These are phyloP conservation scores for Cryptosporidium sp. DNA, from an alignment of 169 alveolate species.

Conservation along the genomic window DNA sequence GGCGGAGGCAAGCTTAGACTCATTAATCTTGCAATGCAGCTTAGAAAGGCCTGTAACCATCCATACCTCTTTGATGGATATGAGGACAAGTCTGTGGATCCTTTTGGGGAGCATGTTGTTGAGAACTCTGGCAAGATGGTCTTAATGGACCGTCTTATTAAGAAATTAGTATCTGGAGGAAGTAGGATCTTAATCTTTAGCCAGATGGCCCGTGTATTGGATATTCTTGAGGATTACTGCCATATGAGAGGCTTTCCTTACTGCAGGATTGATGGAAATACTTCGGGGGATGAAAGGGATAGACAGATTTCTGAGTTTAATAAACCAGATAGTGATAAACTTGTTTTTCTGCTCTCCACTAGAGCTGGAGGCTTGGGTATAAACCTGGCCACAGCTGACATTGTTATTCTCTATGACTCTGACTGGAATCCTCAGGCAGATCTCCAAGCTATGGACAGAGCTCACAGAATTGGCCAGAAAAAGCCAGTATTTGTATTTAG, in stretches of 20 bases:
- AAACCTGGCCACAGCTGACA: conserved; percentile 96
- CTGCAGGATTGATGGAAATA: conserved; percentile 97
- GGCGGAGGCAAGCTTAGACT: conserved; percentile 91
- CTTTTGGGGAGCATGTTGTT: conserved; percentile 92
- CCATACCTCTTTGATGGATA: conserved; percentile 93
- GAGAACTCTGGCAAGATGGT: conserved; percentile 91
- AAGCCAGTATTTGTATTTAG: conserved; percentile 96
- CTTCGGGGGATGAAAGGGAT: conserved; percentile 96
- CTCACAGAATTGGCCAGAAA: conserved; percentile 98
- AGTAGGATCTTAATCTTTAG: conserved; percentile 92
- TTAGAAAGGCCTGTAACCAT: conserved; percentile 98
- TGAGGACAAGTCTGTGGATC: conserved; percentile 89
- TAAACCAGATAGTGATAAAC: conserved; percentile 88
- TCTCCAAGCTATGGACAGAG: conserved; percentile 96
- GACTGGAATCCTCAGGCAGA: conserved; percentile 99
- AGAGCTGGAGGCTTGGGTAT: conserved; percentile 98
- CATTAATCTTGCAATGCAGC: conserved; percentile 97
- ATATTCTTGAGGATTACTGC: conserved; percentile 95
- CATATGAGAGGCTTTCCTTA: conserved; percentile 90
- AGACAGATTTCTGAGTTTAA: conserved; percentile 90
- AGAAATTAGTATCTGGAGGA: conserved; percentile 81
- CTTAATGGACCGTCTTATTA: conserved; percentile 89
- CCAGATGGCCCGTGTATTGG: conserved; percentile 93
- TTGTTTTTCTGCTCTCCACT: conserved; percentile 93
- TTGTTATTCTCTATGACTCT: conserved; percentile 96